Percentiles rank a stretch among this genome's conserved stretches.
phyloP scores from a whole-genome alignment of 805 yeast genomes.

The Candida tallmaniae region DNA sequence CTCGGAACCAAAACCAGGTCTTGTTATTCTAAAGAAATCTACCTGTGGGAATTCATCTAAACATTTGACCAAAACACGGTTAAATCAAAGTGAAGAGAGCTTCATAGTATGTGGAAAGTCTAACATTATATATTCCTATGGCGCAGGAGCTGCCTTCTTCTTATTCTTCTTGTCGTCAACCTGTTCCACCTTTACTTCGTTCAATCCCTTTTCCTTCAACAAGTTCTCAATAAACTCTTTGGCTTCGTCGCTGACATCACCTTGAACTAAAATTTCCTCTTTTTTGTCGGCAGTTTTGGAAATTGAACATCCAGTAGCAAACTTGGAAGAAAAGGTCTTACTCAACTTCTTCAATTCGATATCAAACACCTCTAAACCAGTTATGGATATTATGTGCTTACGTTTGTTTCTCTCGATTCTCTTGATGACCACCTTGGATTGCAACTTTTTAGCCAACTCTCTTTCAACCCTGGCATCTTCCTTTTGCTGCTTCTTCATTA shows the following conservation, averaged over 20 bases:
- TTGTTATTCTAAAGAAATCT: too few species aligned
- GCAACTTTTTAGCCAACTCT: slow-evolving; percentile 69
- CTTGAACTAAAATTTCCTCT: slow-evolving; percentile 89
- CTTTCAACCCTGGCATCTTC: slow-evolving; percentile 83
- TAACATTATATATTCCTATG: too few species aligned
- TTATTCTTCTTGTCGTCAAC: slow-evolving; percentile 74
- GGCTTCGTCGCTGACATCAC: slow-evolving; percentile 91
- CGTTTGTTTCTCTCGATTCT: slow-evolving; percentile 87
- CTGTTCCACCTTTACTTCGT: slow-evolving; percentile 84
- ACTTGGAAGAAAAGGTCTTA: slow-evolving; percentile 87
- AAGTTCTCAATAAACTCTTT: slow-evolving; percentile 68
- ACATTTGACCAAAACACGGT: too few species aligned
- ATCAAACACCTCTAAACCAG: slow-evolving; percentile 84
- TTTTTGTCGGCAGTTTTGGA: slow-evolving; percentile 86
- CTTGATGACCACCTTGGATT: slow-evolving; percentile 79
- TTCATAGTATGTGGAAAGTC: too few species aligned
- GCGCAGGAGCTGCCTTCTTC: slow-evolving; percentile 27
- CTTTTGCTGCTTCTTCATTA: slow-evolving; percentile 79
- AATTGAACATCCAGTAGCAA: slow-evolving; percentile 94
- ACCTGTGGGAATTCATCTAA: too few species aligned
- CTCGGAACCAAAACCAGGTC: too few species aligned
- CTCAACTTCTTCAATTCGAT: slow-evolving; percentile 87
- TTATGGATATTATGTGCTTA: slow-evolving; percentile 79
- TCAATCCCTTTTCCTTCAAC: slow-evolving; percentile 75
- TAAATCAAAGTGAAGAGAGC: too few species aligned